Evolutionary conservation across 306 rosid species (phyloP), one percentile per base, ranked within the genome.

Genomic region (Medicago lupulina): DNA sequence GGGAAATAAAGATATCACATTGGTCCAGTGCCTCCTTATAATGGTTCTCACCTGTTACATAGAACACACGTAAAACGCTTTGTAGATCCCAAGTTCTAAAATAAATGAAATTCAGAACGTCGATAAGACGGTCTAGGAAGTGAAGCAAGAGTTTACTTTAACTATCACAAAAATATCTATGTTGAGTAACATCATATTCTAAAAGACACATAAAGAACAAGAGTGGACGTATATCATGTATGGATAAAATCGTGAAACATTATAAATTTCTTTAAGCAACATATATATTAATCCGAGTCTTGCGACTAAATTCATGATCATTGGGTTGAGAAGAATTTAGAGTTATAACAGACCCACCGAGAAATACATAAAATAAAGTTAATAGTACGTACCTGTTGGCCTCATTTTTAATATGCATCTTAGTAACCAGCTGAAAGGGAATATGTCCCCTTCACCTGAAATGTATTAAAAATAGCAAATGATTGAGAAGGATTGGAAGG

Each of bases 351-450:
- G 31, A 57, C 75, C 25, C 21, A 74, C 66, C 71, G 62, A 76
- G 18, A 59, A 67, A 51, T 38, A 60, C 1, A 23, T 44, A 58
- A 67, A 71, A 59, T 10, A 70, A 73, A 67, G 38, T 34, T 59
- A 38, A 78, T 7, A 57, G 55, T 84, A 95, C 99, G n/a, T n/a
- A n/a, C n/a, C 99, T 95, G 97, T 78, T 95, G 99, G 74, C 97
- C 99, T 3, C 96, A 93, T 84, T 95, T 95, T 90, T 95, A 92
- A 84, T 89, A 95, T 74, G 97, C 97, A 84, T 95, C 99, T 85
- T 95, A 95, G 82, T 95, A 95, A 81, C 97, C 97, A 65, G 99
- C 97, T 44, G 99, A 95, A 82, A 95, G 99, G 36, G 96, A 96
- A 81, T 95, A 92, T 25, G 97, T 90, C 70, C 99, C 99, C 78